A percentile compares a stretch with the other conserved stretches of the same genome.
Conservation (phyloP, 345 rosid genomes). For the Tarenaya hassleriana region DNA sequence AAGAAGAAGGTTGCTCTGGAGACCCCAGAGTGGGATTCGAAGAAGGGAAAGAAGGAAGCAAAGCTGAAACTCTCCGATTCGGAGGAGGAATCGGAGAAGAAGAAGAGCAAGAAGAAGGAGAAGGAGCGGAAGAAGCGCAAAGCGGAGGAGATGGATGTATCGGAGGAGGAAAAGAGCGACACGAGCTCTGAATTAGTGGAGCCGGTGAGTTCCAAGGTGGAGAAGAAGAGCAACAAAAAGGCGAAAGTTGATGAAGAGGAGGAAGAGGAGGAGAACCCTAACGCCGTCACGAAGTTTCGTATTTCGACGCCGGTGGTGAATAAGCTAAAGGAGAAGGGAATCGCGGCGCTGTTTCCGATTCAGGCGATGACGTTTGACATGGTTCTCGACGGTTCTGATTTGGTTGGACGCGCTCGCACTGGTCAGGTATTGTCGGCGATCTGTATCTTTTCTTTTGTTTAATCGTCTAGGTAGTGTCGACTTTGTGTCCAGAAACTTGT, state of each 20-base stretch:
- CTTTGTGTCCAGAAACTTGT: not conserved
- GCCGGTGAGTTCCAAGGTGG: conserved; percentile 32
- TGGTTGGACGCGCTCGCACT: conserved; percentile 94
- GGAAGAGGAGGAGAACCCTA: conserved; percentile 48
- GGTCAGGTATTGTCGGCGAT: conserved; percentile 55
- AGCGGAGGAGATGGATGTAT: conserved; percentile 35
- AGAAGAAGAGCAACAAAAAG: conserved; percentile 47
- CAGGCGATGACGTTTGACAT: conserved; percentile 78
- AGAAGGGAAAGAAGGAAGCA: conserved; percentile 38
- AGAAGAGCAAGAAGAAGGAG: conserved; percentile 37
- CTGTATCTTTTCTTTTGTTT: not conserved
- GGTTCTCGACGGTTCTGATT: conserved; percentile 68
- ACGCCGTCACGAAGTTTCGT: conserved; percentile 60
- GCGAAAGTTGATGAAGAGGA: conserved; percentile 40
- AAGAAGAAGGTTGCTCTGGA: conserved; percentile 49
- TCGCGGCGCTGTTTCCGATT: conserved; percentile 78
- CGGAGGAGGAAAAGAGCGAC: conserved; percentile 53
- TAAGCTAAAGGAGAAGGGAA: conserved; percentile 66
- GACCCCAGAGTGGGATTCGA: conserved; percentile 34
- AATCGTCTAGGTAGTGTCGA: not conserved
- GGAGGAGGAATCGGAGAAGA: conserved; percentile 32
- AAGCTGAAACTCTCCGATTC: conserved; percentile 28
- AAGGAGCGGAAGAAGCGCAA: conserved; percentile 61
- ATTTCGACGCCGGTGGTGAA: conserved; percentile 57
- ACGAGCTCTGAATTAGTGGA: conserved; percentile 68